phyloP scores from a whole-genome alignment of 768 basidiomycete species.

The Rhizopogon vesiculosus region DNA sequence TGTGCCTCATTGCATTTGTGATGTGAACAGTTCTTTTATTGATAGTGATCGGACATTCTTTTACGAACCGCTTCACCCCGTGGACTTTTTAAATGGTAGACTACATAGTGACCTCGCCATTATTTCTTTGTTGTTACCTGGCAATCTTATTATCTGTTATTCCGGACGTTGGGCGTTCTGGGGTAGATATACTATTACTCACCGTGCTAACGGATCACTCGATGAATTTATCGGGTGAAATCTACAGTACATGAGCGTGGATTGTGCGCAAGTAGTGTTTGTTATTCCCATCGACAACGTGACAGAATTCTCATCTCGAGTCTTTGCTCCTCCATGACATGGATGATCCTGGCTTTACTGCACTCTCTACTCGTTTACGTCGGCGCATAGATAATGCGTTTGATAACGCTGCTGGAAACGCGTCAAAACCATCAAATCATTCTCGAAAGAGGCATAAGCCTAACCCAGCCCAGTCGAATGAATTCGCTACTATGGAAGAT shows the following conservation, averaged over 20 bases:
- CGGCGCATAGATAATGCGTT: slow-evolving; percentile 51
- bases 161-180: no score
- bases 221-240: no score
- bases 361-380: slow-evolving; percentile 38
- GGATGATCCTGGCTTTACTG: slow-evolving; percentile 30
- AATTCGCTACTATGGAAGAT: slow-evolving; percentile 11
- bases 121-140: no score
- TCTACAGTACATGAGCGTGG: no score
- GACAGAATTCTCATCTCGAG: no score
- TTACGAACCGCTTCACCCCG: background rate
- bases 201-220: no score
- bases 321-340: background rate
- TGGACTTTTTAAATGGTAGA: no score
- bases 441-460: background rate
- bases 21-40: background rate
- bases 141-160: no score
- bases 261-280: no score
- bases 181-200: no score
- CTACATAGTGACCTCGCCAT: no score
- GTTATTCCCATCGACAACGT: no score
- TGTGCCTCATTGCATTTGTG: background rate
- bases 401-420: slow-evolving; percentile 21
- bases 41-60: background rate
- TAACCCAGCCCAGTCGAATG: slow-evolving; percentile 3
- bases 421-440: background rate